Conservation (phyloP, 306 rosid species). For the Cicer yamashitae region DNA sequence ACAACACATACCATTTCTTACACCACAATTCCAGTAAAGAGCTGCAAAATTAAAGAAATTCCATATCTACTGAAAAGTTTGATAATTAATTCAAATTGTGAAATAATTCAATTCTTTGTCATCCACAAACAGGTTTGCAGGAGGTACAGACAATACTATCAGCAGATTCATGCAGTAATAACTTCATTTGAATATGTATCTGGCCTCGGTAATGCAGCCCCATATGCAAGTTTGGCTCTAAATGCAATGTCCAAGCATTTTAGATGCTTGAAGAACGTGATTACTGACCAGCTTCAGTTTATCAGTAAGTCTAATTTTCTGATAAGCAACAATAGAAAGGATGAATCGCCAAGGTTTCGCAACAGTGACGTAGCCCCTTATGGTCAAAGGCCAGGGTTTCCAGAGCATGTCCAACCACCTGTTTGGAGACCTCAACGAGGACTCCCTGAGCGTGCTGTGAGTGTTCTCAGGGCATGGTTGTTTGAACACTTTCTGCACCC, state of each 20-base stretch:
- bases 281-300: constrained; percentile 79
- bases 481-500: constrained; percentile 93
- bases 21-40: too few species aligned
- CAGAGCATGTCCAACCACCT: constrained; percentile 67
- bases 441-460: constrained; percentile 84
- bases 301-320: constrained; percentile 47
- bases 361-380: constrained; percentile 46
- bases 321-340: constrained; percentile 50
- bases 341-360: constrained; percentile 54
- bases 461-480: constrained; percentile 82
- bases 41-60: background rate
- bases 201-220: constrained; percentile 80
- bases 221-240: constrained; percentile 77
- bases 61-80: background rate
- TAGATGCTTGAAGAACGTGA: constrained; percentile 71
- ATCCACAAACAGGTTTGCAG: constrained; percentile 63
- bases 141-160: constrained; percentile 85
- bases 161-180: constrained; percentile 76
- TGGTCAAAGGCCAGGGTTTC: constrained; percentile 62
- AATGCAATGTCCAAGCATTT: constrained; percentile 85
- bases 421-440: constrained; percentile 96
- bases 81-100: background rate
- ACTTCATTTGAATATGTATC: constrained; percentile 70
- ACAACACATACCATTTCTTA: too few species aligned
- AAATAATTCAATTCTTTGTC: background rate